Evolutionary conservation across 23 red algal genomes (phyloP).

Genomic region (Gracilaria domingensis): DNA sequence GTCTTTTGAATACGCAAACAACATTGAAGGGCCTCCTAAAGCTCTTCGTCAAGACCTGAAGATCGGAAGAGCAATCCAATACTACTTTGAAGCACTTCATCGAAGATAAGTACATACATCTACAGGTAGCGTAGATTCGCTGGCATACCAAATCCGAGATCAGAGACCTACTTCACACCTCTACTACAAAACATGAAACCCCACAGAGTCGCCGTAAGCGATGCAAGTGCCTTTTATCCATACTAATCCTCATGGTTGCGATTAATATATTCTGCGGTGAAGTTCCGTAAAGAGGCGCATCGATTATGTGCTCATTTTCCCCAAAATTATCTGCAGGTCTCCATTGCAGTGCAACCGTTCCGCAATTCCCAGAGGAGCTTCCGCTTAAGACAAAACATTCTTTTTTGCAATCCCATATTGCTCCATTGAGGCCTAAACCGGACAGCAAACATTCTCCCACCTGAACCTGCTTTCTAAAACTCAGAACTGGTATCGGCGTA

Average conservation of each 20-base stretch:
- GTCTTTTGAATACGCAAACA: neutral
- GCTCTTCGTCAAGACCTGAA: too few species aligned
- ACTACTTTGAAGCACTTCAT: too few species aligned
- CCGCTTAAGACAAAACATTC: constrained; percentile 9
- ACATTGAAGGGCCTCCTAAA: too few species aligned
- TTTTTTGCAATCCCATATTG: constrained; percentile 3
- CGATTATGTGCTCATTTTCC: neutral
- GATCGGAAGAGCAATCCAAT: too few species aligned
- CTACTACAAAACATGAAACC: neutral
- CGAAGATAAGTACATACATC: too few species aligned
- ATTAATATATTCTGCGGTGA: neutral
- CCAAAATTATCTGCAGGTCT: neutral
- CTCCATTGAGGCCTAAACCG: constrained; percentile 21
- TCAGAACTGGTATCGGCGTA: neutral
- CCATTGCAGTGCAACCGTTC: constrained; percentile 3
- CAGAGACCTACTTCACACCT: neutral
- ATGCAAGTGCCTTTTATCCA: neutral
- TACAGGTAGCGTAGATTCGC: neutral
- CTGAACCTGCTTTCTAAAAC: neutral
- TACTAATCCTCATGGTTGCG: neutral
- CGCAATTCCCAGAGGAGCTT: neutral
- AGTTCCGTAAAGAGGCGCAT: neutral
- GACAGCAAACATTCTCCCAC: neutral
- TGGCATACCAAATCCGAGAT: neutral
- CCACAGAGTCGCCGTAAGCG: constrained; percentile 4